Percentiles rank a stretch among this genome's conserved stretches.
These are phyloP conservation scores for Cinnamomum micranthum DNA, from an alignment of 164 flowering plant species.

Conservation along the genomic window DNA sequence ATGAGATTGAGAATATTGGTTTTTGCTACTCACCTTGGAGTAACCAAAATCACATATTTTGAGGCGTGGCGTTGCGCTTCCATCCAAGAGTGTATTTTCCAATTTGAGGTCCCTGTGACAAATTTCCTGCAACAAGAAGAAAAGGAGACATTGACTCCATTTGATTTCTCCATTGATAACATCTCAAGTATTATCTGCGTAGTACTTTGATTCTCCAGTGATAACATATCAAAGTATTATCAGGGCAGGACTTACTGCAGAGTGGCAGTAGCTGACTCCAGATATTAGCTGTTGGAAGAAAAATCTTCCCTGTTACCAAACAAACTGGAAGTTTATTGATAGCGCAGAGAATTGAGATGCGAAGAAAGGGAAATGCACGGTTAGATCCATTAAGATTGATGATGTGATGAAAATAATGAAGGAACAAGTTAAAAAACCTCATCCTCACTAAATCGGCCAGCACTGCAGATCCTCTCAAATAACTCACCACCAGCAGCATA, in stretches of 20 bases:
- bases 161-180: background rate
- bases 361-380: background rate
- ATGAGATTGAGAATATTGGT: background rate
- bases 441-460: slow-evolving; percentile 72
- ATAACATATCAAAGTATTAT: background rate
- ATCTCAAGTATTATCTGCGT: no score
- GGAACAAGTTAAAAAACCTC: slow-evolving; percentile 39
- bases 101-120: slow-evolving; percentile 31
- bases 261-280: slow-evolving; percentile 23
- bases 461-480: slow-evolving; percentile 64
- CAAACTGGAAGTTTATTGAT: background rate
- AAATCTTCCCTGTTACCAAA: slow-evolving; percentile 55
- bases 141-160: background rate
- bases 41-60: slow-evolving; percentile 36
- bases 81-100: slow-evolving; percentile 30
- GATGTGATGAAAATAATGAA: background rate
- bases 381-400: background rate
- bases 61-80: slow-evolving; percentile 27
- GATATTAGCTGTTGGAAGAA: slow-evolving; percentile 27
- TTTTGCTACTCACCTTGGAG: slow-evolving; percentile 17
- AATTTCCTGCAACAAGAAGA: slow-evolving; percentile 13
- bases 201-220: background rate
- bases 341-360: background rate
- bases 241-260: slow-evolving; percentile 12
- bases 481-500: slow-evolving; percentile 88